A percentile compares a stretch with the other conserved stretches of the same genome.
Conservation (phyloP, 805 yeast species). For the Teunomyces barrocoloradensis region DNA sequence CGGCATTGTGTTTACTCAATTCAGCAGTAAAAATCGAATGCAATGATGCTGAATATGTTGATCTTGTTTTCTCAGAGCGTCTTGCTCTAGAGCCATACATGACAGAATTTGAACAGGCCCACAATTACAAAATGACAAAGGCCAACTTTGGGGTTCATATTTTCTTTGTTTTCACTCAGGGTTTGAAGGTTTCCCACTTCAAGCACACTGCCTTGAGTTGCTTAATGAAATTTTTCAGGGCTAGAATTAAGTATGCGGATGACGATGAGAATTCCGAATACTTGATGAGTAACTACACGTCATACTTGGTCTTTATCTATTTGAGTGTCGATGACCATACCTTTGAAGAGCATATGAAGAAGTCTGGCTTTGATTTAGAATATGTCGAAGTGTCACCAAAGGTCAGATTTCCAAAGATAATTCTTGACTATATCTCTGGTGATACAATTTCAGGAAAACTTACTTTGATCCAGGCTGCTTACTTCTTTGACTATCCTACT, state of each 20-base stretch:
- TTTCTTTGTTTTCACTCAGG: constrained; percentile 49
- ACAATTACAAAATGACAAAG: constrained; percentile 36
- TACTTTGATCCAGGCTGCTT: constrained; percentile 29
- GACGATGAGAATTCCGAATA: constrained; percentile 11
- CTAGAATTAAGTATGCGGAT: constrained; percentile 32
- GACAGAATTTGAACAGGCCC: constrained; percentile 40
- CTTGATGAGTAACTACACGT: constrained; percentile 1
- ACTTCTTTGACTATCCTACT: constrained; percentile 26
- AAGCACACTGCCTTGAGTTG: constrained; percentile 47
- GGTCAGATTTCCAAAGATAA: constrained; percentile 24
- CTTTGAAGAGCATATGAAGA: constrained; percentile 22
- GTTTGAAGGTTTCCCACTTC: constrained; percentile 57
- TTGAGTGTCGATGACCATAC: constrained; percentile 23
- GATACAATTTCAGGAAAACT: constrained; percentile 19
- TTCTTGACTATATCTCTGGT: constrained; percentile 24
- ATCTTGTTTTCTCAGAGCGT: constrained; percentile 30
- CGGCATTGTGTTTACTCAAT: constrained; percentile 28
- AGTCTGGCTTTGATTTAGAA: constrained; percentile 18
- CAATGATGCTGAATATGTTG: constrained; percentile 22
- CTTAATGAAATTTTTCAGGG: constrained; percentile 41
- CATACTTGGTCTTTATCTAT: constrained; percentile 32
- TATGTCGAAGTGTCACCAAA: constrained; percentile 6
- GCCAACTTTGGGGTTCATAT: constrained; percentile 53
- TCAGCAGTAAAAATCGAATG: constrained; percentile 24
- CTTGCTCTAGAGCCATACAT: constrained; percentile 41